These are phyloP conservation scores for Neospora caninum DNA, from an alignment of 169 alveolate genomes.

Conservation along the genomic window DNA sequence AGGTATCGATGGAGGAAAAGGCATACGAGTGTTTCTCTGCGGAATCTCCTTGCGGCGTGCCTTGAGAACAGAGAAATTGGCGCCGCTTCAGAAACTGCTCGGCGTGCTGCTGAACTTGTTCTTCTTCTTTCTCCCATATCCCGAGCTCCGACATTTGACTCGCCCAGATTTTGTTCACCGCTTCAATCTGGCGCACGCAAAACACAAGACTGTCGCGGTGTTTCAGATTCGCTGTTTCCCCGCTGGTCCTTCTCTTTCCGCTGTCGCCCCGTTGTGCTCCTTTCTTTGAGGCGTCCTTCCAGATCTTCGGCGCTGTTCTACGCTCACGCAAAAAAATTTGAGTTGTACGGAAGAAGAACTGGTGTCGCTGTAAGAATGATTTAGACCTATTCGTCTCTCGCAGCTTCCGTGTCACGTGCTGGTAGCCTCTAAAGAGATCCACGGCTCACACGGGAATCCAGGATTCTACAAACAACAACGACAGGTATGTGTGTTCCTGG, in stretches of 20 bases:
- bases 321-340: too few species aligned
- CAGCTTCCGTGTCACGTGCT: too few species aligned
- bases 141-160: neutral
- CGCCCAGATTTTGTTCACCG: neutral
- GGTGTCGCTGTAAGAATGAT: too few species aligned
- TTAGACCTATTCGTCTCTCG: too few species aligned
- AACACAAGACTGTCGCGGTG: neutral
- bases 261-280: too few species aligned
- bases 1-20: neutral
- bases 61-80: neutral
- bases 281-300: too few species aligned
- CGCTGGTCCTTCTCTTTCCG: neutral
- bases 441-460: too few species aligned
- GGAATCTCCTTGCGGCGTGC: neutral
- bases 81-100: neutral
- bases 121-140: neutral
- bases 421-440: too few species aligned
- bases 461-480: too few species aligned
- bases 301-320: too few species aligned
- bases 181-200: neutral
- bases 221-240: neutral
- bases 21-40: neutral
- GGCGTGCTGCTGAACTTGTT: neutral
- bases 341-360: too few species aligned
- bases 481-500: too few species aligned